phyloP scores from a whole-genome alignment of 2,329 filamentous ascomycete species.

The Pseudodiploospora longispora region DNA sequence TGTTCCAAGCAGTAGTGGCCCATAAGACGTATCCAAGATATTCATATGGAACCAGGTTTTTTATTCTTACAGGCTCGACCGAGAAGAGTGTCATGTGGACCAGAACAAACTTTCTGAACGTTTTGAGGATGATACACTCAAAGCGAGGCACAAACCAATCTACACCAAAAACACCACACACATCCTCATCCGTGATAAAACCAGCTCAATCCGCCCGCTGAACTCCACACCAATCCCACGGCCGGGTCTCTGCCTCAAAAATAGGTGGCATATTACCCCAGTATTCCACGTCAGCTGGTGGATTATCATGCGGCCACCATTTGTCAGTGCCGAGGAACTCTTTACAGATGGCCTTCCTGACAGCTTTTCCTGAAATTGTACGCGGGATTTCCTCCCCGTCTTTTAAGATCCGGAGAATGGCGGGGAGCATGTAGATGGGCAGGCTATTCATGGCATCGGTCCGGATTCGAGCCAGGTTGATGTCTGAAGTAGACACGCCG shows the following conservation, averaged over 20 bases:
- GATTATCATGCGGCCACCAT: background rate
- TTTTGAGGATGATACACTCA: too few species aligned
- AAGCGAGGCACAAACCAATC: too few species aligned
- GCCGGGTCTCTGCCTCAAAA: constrained; percentile 6
- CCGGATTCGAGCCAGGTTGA: background rate
- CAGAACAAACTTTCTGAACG: too few species aligned
- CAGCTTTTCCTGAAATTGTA: background rate
- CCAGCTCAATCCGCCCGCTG: too few species aligned
- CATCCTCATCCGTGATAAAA: too few species aligned
- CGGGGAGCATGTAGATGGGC: constrained; percentile 1
- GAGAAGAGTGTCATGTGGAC: too few species aligned
- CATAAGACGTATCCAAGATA: too few species aligned
- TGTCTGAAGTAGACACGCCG: background rate
- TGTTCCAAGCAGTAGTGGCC: too few species aligned
- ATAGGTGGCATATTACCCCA: constrained; percentile 3
- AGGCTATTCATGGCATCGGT: background rate
- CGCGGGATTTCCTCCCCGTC: background rate
- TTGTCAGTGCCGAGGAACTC: background rate
- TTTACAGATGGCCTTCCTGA: background rate
- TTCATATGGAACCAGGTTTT: too few species aligned
- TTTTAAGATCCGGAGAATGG: background rate
- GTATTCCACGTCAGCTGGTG: constrained; percentile 1
- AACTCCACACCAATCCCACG: constrained; percentile 9
- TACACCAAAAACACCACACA: too few species aligned
- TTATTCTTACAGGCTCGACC: too few species aligned